Evolutionary conservation across 495 filamentous ascomycete genomes (phyloP), one percentile per base, ranked within the genome.

Genomic region (Aspergillus avenaceus): DNA sequence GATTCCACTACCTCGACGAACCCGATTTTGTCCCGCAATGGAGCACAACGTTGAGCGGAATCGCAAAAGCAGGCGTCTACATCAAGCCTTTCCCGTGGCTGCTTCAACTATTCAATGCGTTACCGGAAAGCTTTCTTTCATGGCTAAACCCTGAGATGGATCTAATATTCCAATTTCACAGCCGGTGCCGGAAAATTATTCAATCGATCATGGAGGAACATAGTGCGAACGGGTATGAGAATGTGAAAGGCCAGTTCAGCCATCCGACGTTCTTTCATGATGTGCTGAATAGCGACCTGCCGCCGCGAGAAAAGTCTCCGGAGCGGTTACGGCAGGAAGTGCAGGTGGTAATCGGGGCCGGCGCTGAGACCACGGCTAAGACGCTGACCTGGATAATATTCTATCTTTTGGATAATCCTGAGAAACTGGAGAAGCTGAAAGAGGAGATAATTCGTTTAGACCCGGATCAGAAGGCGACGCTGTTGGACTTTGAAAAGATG

Each of bases 321-420:
- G 42, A 47, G 8, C 59, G 75, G 3, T 55, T 80, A 13, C 53
- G 56, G 5, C 62, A 70, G 12, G 77, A 82, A 50, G 74, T 70
- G 3, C 59, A 66, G 26, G 52, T 60, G 0, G 47, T 82, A 8
- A 61, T 79, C 11, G 64, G 60, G 1, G 78, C 78, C 4, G 79
- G 79, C 3, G 66, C 64, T 23, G 68, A 71, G 28, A 79, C 74
- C 4, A 76, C 72, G 0, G 68, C 64, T 5, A 69, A 64, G 44
- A 66, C 71, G 5, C 29, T 75, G 34, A 48, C 63, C 6, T 53
- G 58, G 12, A 58, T 71, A 11, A 59, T 65, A 13, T 80, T 66
- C 53, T 68, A 78, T 51, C 62, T 78, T 5, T 54, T 72, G 5
- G 48, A 50, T 8, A 64, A 74, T 40, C 69, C 63, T 4, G 50